These are phyloP conservation scores for Zygnema cylindricum DNA, from an alignment of 139 green algal genomes.

Conservation along the genomic window DNA sequence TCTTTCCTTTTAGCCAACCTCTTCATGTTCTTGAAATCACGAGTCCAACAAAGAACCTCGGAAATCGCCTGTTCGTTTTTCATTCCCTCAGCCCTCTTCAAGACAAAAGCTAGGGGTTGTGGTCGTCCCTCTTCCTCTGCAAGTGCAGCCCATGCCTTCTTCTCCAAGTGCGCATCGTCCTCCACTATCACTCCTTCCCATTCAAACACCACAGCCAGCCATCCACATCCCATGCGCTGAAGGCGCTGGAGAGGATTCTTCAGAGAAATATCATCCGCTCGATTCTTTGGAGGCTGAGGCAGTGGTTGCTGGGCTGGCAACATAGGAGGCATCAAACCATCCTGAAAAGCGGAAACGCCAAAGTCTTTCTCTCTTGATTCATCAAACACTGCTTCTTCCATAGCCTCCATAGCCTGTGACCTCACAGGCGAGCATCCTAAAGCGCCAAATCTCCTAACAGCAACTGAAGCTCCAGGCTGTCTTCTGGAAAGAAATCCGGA, in stretches of 20 bases:
- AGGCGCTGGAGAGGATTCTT: conserved; percentile 77
- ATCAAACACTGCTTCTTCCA: conserved; percentile 18
- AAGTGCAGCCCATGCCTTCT: conserved; percentile 80
- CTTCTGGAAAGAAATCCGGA: neutral
- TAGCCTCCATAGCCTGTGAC: conserved; percentile 28
- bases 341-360: neutral
- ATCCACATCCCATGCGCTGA: conserved; percentile 80
- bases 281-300: conserved; percentile 30
- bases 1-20: conserved; percentile 81
- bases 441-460: neutral
- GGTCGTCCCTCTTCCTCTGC: conserved; percentile 83
- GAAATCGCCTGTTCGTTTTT: conserved; percentile 90
- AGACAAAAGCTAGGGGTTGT: conserved; percentile 73
- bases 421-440: no score
- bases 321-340: neutral
- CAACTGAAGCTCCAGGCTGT: neutral
- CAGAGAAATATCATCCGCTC: conserved; percentile 70
- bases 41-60: conserved; percentile 89
- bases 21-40: conserved; percentile 76
- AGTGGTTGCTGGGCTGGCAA: neutral
- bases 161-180: conserved; percentile 63
- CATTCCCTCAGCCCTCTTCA: conserved; percentile 80
- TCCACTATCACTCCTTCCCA: conserved; percentile 84
- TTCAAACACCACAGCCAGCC: conserved; percentile 92
- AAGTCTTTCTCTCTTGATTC: neutral